Evolutionary conservation across 305 asterid species (phyloP), one percentile per base, ranked within the genome.

Genomic region (Fraxinus angustifolia): DNA sequence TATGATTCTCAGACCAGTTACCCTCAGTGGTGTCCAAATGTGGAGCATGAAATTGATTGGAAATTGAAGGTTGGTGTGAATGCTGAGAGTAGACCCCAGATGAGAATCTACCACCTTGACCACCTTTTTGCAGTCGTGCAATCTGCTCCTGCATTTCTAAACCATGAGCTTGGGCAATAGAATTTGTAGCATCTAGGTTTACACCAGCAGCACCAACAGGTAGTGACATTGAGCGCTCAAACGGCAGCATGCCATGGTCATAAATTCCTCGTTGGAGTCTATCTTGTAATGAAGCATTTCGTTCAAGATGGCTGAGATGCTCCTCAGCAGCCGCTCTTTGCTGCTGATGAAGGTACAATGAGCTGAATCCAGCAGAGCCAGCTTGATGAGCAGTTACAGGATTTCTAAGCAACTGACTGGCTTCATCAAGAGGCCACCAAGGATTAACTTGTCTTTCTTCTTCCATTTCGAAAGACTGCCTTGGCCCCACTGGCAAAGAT

Each of bases 381-480:
- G 88, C 83, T 77, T 93, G 90, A 76, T 87, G 92, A 80, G 91
- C 70, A 34, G 86, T 87, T 68, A 87, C 85, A 36, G 90, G 89
- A 87, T 90, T 91, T 80, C 95, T 86, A 36, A 89, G 93, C 81
- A 91, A 90, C 82, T 93, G 99, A 84, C 85, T 88, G 77, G 90
- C 85, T 83, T 94, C 97, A 76, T 92, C 94, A 78, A 84, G 88
- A 8, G 90, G 89, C 97, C 97, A 92, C 16, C 87, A 87, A 77
- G 90, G 82, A 89, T 87, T 87, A 48, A 85, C 80, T 84, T 87
- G 92, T 84, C 97, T 89, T 58, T 92, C 99, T 79, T 92, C 95
- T 86, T 94, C 99, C 93, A 94, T 87, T 85, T 94, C 98, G 86
- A 93, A 36, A 42, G 90, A 85, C 85, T 94, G 98, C 85, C 96